These are phyloP conservation scores for Pyricularia sp. DNA, from an alignment of 2,329 filamentous ascomycete genomes.

Conservation along the genomic window DNA sequence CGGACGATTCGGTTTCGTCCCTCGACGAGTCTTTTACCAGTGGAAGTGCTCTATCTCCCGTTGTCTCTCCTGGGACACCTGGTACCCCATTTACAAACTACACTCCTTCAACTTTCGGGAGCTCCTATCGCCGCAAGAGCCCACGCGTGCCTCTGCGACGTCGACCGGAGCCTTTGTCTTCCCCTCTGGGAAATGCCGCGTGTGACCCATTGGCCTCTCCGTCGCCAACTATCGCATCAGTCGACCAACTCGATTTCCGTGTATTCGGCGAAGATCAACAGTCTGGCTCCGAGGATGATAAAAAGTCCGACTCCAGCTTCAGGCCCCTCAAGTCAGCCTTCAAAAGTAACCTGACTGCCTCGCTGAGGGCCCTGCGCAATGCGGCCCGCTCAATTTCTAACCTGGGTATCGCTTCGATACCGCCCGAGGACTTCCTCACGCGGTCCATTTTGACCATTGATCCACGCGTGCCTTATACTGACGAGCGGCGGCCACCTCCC, in stretches of 20 bases:
- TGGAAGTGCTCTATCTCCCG: constrained; percentile 12
- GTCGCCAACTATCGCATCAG: constrained; percentile 17
- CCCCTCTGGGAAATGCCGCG: constrained; percentile 34
- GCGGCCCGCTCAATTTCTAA: constrained; percentile 55
- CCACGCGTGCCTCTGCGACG: constrained; percentile 32
- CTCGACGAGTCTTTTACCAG: constrained; percentile 43
- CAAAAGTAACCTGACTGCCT: constrained; percentile 61
- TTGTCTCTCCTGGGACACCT: neutral
- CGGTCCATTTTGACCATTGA: constrained; percentile 60
- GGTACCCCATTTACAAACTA: neutral
- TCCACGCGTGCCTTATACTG: constrained; percentile 55
- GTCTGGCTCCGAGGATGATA: constrained; percentile 14
- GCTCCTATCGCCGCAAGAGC: constrained; percentile 19
- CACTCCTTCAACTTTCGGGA: constrained; percentile 32
- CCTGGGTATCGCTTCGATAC: constrained; percentile 54
- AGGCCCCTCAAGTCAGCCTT: constrained; percentile 48
- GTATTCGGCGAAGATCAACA: constrained; percentile 22
- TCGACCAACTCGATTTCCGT: constrained; percentile 39
- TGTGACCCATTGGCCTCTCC: constrained; percentile 36
- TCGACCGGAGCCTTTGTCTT: constrained; percentile 44
- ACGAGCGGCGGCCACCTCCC: constrained; percentile 55
- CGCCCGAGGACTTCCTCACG: constrained; percentile 57
- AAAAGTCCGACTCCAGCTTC: constrained; percentile 24
- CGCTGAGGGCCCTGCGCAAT: constrained; percentile 52
- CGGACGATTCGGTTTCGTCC: constrained; percentile 53